These are phyloP conservation scores for Anthostomella pinea DNA, from an alignment of 2,329 filamentous ascomycete genomes.

Conservation along the genomic window DNA sequence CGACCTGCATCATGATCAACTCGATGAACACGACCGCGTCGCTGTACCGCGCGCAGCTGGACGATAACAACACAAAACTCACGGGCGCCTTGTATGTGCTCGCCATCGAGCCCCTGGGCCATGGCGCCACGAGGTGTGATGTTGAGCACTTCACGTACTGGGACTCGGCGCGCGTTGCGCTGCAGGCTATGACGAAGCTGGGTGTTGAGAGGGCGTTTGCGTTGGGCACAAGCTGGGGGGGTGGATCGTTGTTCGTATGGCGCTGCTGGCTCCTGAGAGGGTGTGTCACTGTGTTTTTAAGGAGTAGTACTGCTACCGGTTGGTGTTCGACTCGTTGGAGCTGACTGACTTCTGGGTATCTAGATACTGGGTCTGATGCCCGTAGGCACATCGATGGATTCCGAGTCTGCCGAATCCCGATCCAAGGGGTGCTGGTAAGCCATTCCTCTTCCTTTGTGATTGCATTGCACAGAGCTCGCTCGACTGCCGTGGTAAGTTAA, in stretches of 20 bases:
- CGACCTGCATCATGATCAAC: constrained; percentile 51
- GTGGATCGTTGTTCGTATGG: constrained; percentile 50
- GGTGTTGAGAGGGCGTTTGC: constrained; percentile 47
- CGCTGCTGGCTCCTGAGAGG: constrained; percentile 46
- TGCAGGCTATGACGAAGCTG: constrained; percentile 54
- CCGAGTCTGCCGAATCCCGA: constrained; percentile 45
- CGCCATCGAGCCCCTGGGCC: constrained; percentile 52
- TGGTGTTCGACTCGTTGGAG: too few species aligned
- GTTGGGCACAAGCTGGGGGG: constrained; percentile 52
- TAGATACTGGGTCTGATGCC: constrained; percentile 47
- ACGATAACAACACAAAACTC: constrained; percentile 36
- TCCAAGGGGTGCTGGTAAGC: constrained; percentile 43
- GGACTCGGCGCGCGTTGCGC: constrained; percentile 52
- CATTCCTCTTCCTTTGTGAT: not conserved
- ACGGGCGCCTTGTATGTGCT: constrained; percentile 45
- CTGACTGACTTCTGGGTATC: constrained; percentile 1
- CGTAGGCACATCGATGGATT: constrained; percentile 52
- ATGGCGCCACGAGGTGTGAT: constrained; percentile 43
- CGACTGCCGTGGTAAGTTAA: too few species aligned
- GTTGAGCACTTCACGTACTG: constrained; percentile 53
- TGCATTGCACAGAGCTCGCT: too few species aligned
- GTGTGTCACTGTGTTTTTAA: constrained; percentile 28
- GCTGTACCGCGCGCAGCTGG: constrained; percentile 45
- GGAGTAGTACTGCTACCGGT: too few species aligned
- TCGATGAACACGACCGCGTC: constrained; percentile 49